Evolutionary conservation across 805 yeast genomes (phyloP), one percentile per base, ranked within the genome.

Genomic region (Candida michaelii): DNA sequence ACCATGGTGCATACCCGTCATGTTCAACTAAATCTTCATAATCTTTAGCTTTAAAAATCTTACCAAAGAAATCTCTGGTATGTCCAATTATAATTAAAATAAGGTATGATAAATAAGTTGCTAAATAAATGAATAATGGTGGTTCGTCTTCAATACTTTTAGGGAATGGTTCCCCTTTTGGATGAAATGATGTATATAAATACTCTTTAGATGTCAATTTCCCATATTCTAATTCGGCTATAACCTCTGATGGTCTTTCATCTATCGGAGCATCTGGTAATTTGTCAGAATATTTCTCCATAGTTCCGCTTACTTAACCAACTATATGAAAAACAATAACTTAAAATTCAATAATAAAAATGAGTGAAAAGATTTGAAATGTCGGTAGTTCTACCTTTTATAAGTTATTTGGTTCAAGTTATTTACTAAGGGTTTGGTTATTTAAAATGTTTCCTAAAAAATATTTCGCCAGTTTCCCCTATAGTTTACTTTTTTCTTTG

Each of bases 1-100:
- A 86, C 85, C 96, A 85, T 21, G 99, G 98, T 25, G 99, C 97
- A 56, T 87, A 82, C 1, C 99, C 99, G 60, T 91, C 82, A 49
- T 76, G 74, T 56, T 87, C 91, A 40, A 83, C 64, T 45, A 90
- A 72, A 50, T 84, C 85, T 30, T 65, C 68, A 54, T 84, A 85
- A 42, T 74, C 77, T 40, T 77, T 74, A 14, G 86, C 85, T 58
- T 76, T 77, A 63, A 90, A 85, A 16, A 72, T 66, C 59, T 84
- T 79, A 42, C 96, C 96, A 46, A 89, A 76, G 62, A 83, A 91
- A 66, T 93, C 99, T 53, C 89, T 82, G 30, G 89, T 66, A 59
- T 93, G 96, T 27, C 99, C 99, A 46, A 89, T 76, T 29, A 89
- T 79, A 50, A 93, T 87, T 54, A 93, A 74, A 35, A 89, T 78